Evolutionary conservation across 2,329 filamentous ascomycete genomes (phyloP).

Genomic region (Pseudogymnoascus sp.): DNA sequence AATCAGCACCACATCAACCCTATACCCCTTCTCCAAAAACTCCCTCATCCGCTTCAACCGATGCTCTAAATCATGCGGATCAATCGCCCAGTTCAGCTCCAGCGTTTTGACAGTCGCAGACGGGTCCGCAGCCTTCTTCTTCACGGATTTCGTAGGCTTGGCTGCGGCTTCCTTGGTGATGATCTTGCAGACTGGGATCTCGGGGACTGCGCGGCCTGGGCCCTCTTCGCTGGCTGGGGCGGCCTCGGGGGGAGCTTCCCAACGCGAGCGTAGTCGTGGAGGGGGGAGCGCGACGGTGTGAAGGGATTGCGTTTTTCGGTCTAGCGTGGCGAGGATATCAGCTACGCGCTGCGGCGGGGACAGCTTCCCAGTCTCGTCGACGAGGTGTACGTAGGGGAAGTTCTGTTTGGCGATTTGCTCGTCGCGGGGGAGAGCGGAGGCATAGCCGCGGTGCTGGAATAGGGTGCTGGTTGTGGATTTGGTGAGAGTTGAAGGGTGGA

Average conservation of each 20-base stretch:
- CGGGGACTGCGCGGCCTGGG: conserved; percentile 32
- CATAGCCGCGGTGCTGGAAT: conserved; percentile 13
- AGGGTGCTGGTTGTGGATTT: neutral
- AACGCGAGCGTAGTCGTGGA: conserved; percentile 12
- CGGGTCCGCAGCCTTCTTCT: conserved; percentile 33
- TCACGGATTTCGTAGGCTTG: conserved; percentile 36
- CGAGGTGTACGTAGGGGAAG: conserved; percentile 34
- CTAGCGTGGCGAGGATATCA: conserved; percentile 35
- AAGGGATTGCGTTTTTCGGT: conserved; percentile 42
- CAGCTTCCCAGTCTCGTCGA: conserved; percentile 31
- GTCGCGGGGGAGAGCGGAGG: conserved; percentile 33
- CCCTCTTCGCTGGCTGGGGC: conserved; percentile 12
- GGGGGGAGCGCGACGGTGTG: conserved; percentile 36
- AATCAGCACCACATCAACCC: conserved; percentile 64
- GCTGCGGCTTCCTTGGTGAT: conserved; percentile 45
- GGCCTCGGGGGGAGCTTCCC: neutral
- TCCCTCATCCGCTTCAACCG: conserved; percentile 55
- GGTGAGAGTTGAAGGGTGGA: conserved; percentile 5
- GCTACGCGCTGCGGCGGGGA: conserved; percentile 24
- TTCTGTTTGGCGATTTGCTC: conserved; percentile 34
- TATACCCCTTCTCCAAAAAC: conserved; percentile 67
- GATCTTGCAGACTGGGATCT: conserved; percentile 60
- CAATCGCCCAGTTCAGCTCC: conserved; percentile 88
- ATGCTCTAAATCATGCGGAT: conserved; percentile 63
- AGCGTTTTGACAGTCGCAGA: conserved; percentile 56